Percentiles rank a stretch among this genome's conserved stretches.
These are phyloP conservation scores for Priceomyces haplophilus DNA, from an alignment of 805 yeast species.

Conservation along the genomic window DNA sequence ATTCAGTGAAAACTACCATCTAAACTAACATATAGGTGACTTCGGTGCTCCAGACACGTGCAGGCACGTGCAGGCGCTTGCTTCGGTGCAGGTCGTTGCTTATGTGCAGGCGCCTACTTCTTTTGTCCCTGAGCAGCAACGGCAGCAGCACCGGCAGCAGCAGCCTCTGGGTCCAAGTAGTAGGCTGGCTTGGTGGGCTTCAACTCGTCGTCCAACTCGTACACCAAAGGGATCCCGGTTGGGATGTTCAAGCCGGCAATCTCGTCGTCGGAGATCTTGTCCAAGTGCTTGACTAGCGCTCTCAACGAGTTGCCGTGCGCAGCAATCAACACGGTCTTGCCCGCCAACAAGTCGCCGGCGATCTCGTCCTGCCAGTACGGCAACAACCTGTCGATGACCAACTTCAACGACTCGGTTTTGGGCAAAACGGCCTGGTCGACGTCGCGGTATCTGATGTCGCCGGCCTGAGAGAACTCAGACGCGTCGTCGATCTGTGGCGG, in stretches of 20 bases:
- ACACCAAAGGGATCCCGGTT: conserved; percentile 97
- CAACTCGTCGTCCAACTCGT: conserved; percentile 84
- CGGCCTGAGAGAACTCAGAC: conserved; percentile 79
- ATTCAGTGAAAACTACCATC: background rate
- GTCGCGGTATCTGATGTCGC: conserved; percentile 81
- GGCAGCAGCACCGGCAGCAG: conserved; percentile 99
- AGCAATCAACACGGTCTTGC: conserved; percentile 88
- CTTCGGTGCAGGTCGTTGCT: no score
- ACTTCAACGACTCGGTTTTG: conserved; percentile 88
- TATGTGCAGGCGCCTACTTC: conserved; percentile 20
- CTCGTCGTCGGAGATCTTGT: conserved; percentile 85
- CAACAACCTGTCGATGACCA: conserved; percentile 92
- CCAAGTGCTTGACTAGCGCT: conserved; percentile 94
- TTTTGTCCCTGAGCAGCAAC: conserved; percentile 90
- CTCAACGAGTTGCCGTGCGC: conserved; percentile 99
- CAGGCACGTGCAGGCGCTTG: no score
- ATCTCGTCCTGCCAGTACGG: conserved; percentile 97
- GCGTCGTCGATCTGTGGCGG: conserved; percentile 83
- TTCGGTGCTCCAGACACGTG: no score
- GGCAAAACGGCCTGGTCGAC: conserved; percentile 87
- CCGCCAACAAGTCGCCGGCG: conserved; percentile 75
- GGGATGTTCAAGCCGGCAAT: conserved; percentile 96
- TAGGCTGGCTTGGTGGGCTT: conserved; percentile 90
- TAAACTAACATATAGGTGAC: background rate
- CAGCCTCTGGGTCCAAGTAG: conserved; percentile 99